Base-by-base conservation (phyloP, 441 rosid genomes). In the Aleurites moluccanus region DNA sequence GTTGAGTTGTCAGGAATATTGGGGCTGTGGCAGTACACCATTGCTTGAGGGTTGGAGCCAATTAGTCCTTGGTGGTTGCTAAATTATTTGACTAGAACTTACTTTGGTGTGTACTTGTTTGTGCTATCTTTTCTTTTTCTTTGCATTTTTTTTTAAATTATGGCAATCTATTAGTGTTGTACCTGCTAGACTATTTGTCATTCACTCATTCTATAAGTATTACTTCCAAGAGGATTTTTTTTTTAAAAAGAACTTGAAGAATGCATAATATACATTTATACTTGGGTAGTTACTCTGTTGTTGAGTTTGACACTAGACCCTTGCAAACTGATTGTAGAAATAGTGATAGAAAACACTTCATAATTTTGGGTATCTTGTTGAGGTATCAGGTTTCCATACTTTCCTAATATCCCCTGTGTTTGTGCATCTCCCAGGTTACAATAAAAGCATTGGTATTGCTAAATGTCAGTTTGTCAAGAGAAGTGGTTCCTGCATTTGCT, bases 401-500 rank as follows among this genome's bases (percentile, higher is more conserved):
- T 55, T 53, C 11, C 64, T 62, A 7, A 69, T 28, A 30, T 65
- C 52, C 3, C 52, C 16, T 49, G 9, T 65, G 49, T 30, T 52
- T 52, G 28, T 80, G 42, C 55, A 72, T 69, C 9, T 70, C 75
- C 65, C 82, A 94, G 97, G 81, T 92, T 61, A 35, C 77, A 63
- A 78, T 94, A 70, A 81, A 86, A 81, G 97, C 94, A 66, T 77
- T 95, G 75, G 86, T 91, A 70, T 84, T 95, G 86, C 82, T 95
- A 50, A 92, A 86, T 77, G 97, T 87, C 77, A 91, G 96, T 74
- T 86, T 95, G 80, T 86, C 98, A 64, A 91, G 99, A 85, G 97
- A 92, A 82, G 97, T 92, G 74, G 97, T 92, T 82, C 96, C 99
- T 68, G 90, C 88, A 72, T 91, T 95, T 83, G 97, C 98, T 61